Evolutionary conservation across 495 filamentous ascomycete genomes (phyloP), one percentile per base, ranked within the genome.

Genomic region (Daldinia grandis): DNA sequence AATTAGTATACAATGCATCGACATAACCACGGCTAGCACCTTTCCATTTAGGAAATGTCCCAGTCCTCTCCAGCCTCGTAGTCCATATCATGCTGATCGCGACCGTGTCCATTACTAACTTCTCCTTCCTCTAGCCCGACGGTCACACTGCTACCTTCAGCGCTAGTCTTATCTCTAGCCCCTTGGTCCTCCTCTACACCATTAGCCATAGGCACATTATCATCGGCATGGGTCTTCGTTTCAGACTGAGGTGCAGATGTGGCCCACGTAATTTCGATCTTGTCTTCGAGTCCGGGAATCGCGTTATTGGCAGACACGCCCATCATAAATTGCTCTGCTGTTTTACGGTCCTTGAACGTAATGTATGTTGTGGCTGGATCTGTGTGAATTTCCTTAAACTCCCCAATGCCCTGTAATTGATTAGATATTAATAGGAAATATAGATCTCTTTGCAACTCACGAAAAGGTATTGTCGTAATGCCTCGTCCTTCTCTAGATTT

Each of bases 311-410:
- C 79, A 8, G 80, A 76, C 38, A 85, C 79, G 42, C 86, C 82
- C 77, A 88, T 88, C 82, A 93, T 89, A 77, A 95, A 92, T 74
- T 91, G 92, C 79, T 98, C 95, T 14, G 94, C 95, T 6, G 91
- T 90, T 72, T 90, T 94, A 44, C 95, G 90, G 72, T 99, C 93
- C 70, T 92, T 94, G 78, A 98, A 99, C 2, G 87, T 87, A 60
- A 98, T 86, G 28, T 77, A 92, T 67, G 77, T 91, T 76, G 25
- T 85, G 2, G 86, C 78, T 0, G 90, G 86, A 68, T 90, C 88
- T 0, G 84, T 80, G 58, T 93, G 87, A 59, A 98, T 90, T 42
- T 87, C 87, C 59, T 93, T 89, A 72, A 92, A 94, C 66, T 97
- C 93, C 57, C 92, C 91, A 59, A 94, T 86, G 68, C 90, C 90